Evolutionary conservation across 192 early-diverging fungal species (phyloP), one percentile per base, ranked within the genome.

Genomic region (Funneliformis mosseae): DNA sequence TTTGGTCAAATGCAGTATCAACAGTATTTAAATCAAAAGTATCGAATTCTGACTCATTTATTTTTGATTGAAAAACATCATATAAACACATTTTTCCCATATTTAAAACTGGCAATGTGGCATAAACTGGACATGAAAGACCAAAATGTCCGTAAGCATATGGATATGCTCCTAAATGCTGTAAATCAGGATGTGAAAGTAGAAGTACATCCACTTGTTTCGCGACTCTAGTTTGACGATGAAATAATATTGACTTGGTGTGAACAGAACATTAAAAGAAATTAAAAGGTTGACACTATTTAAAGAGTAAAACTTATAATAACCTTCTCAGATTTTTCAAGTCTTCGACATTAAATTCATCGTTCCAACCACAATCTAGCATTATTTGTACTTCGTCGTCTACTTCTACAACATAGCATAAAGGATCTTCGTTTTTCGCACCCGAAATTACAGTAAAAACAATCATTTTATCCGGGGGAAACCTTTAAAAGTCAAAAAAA

Each of bases 351-450:
- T 96, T 87, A 79, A 97, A 95, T 48, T 82, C 83, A 81, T 93
- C 93, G 67, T 90, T 90, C 92, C 94, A 96, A 23, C 97, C 98
- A 88, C 98, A 99, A 85, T 99, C 98, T 23, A 99, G 88, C 48
- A 99, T 82, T 62, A 99, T 91, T 74, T 93, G 94, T n/a, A 93
- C 95, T 81, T 94, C 90, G 82, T 96, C 95, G 73, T 96, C 96
- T 39, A 98, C 92, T 83, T 97, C 95, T 67, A 99, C 87, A 79
- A 99, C 80, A 82, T 97, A 98, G 83, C 96, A 96, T 50, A 97
- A 88, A 0, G 94, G 91, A 74, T 94, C 94, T 83, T 95, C 94
- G 74, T 89, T 92, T 77, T 93, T 92, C 25, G 93, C 94, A 8
- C 97, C 97, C 6, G 95, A 94, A 45, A 97, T 89, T 11, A 94